Evolutionary conservation across 371 early-diverging fungal species (phyloP).

Genomic region (Synchytrium microbalum): DNA sequence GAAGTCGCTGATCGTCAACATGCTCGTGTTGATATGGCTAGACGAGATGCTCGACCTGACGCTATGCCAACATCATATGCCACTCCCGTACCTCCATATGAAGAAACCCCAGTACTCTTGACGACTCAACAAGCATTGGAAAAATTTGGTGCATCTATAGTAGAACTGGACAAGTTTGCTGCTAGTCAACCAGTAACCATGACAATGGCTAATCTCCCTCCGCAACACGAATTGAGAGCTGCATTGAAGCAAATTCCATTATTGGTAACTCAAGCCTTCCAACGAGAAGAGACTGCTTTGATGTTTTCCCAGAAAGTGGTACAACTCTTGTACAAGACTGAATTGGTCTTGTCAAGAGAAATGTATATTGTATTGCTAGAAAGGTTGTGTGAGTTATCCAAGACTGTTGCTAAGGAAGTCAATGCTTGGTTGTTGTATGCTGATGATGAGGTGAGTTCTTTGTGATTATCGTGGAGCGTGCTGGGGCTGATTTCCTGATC

Average conservation of each 20-base stretch:
- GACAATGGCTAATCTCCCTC: conserved; percentile 59
- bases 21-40: neutral
- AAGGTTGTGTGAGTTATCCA: conserved; percentile 68
- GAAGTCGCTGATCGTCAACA: conserved; percentile 1
- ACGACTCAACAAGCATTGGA: conserved; percentile 54
- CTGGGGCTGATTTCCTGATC: neutral
- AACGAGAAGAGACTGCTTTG: conserved; percentile 68
- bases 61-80: neutral
- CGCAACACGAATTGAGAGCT: conserved; percentile 66
- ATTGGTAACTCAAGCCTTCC: conserved; percentile 55
- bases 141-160: conserved; percentile 41
- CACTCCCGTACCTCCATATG: conserved; percentile 5
- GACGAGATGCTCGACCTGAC: neutral
- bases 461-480: neutral
- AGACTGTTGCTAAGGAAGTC: conserved; percentile 71
- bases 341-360: conserved; percentile 65
- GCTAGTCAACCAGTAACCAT: conserved; percentile 41
- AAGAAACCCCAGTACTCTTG: conserved; percentile 23
- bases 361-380: conserved; percentile 74
- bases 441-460: conserved; percentile 64
- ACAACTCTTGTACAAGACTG: conserved; percentile 68
- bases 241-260: conserved; percentile 63
- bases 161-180: conserved; percentile 67
- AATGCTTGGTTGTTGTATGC: conserved; percentile 86
- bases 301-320: conserved; percentile 82